phyloP scores from a whole-genome alignment of 1,284 basidiomycete species.

The Heliocybe sulcata region DNA sequence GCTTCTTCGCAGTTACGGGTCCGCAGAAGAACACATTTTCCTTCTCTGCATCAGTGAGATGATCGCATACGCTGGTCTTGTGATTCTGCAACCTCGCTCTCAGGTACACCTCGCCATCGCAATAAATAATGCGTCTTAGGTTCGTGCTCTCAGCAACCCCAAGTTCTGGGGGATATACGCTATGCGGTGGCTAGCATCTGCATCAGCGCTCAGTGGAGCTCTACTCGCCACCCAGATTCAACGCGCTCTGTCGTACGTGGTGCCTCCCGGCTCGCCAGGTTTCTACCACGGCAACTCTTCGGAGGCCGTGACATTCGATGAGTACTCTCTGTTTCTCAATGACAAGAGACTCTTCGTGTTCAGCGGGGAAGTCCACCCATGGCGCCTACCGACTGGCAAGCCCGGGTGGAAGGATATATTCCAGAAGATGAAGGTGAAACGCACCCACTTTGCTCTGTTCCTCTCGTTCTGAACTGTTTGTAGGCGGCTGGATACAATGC shows the following conservation, averaged over 20 bases:
- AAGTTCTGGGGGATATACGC: neutral
- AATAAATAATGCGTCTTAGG: too few relatives aligned
- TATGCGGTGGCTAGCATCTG: neutral
- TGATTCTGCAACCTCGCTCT: neutral
- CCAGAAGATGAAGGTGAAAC: conserved; percentile 32
- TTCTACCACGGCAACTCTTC: conserved; percentile 31
- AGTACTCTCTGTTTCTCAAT: conserved; percentile 34
- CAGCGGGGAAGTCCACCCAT: conserved; percentile 36
- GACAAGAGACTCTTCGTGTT: conserved; percentile 35
- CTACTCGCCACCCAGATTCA: conserved; percentile 4
- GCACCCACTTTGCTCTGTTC: conserved; percentile 4
- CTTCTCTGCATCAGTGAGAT: neutral
- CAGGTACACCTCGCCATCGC: neutral
- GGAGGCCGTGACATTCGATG: conserved; percentile 32
- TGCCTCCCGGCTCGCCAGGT: conserved; percentile 16
- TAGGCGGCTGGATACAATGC: conserved; percentile 43
- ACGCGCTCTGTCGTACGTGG: conserved; percentile 7
- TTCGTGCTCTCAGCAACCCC: too few relatives aligned
- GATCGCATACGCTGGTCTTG: neutral
- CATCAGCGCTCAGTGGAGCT: neutral
- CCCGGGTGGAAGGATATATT: conserved; percentile 39
- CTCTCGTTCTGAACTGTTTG: neutral
- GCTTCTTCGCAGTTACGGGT: neutral
- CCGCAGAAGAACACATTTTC: neutral
- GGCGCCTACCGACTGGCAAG: conserved; percentile 38